Base-by-base conservation (phyloP, 768 basidiomycete genomes). In the Podaxis rugospora region DNA sequence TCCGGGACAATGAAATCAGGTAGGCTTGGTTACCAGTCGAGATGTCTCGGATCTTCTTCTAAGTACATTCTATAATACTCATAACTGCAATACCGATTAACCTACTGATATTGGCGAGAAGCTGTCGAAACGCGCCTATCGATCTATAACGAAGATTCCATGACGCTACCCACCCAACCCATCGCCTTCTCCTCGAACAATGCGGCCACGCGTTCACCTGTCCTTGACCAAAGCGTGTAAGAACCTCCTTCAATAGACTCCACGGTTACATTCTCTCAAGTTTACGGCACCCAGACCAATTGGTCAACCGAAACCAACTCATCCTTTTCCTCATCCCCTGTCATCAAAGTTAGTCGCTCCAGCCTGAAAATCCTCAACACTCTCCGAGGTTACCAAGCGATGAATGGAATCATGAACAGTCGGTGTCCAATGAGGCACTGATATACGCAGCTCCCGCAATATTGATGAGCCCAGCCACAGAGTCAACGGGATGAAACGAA, bases 21-120 rank as follows among this genome's bases (percentile, higher is more conserved):
- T 44, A 51, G 51, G 5, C 58, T n/a, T 59, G 58, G 58, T 59
- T 42, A 59, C 58, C 49, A 58, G 35, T 40, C 42, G 18, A 16
- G 42, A 44, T 44, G 40, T 2, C 14, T 16, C 13, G n/a, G 16
- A 35, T 6, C 3, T 23, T 58, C 57, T 3, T 16, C 14, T 7
- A n/a, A n/a, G n/a, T n/a, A 27, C 37, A 27, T 40, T 52, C n/a
- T 13, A 37, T 39, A 4, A 21, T 7, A 16, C 16, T 35, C 9
- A 18, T 16, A 44, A 44, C 9, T 18, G 42, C 42, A 44, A 16
- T 18, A 44, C 18, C 16, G 7, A 44, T 44, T 44, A 44, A 18
- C 18, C 42, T 44, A n/a, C 42, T n/a, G 16, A 9, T 32, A 32
- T 9, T 18, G 18, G 13, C 2, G 18, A 16, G 18, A 13, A n/a